Evolutionary conservation across 202 grass and related monocot genomes (phyloP).

Genomic region (Saccharum hybrid): DNA sequence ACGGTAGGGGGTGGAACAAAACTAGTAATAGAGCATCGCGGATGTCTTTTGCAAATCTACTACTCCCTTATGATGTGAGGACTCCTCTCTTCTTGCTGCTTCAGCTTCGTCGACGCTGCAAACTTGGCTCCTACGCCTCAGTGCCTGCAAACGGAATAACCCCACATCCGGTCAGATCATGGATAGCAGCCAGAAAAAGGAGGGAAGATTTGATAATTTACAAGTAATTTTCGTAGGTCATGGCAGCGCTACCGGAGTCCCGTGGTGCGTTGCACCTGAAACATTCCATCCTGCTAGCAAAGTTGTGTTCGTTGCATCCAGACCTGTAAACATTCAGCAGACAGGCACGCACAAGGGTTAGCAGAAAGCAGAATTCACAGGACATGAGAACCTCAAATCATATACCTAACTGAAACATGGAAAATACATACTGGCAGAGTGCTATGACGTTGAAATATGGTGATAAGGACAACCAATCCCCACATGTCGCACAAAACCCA

Average conservation of each 20-base stretch:
- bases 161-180: not conserved
- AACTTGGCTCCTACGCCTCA: slow-evolving; percentile 49
- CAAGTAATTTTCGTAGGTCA: slow-evolving; percentile 58
- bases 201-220: slow-evolving; percentile 51
- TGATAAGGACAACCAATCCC: not conserved
- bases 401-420: not conserved
- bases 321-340: slow-evolving; percentile 49
- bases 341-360: not conserved
- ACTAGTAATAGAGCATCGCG: slow-evolving; percentile 53
- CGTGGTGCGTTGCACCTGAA: slow-evolving; percentile 91
- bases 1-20: slow-evolving; percentile 48
- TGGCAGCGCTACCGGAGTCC: slow-evolving; percentile 73
- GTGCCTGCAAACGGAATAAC: slow-evolving; percentile 36
- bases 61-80: slow-evolving; percentile 42
- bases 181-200: not conserved
- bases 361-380: not conserved
- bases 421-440: not conserved
- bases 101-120: slow-evolving; percentile 35
- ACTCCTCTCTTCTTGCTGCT: slow-evolving; percentile 38
- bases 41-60: slow-evolving; percentile 61
- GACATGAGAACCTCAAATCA: not conserved
- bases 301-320: slow-evolving; percentile 99
- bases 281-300: slow-evolving; percentile 93
- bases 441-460: not conserved
- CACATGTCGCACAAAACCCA: not conserved